Evolutionary conservation across 164 flowering plant genomes (phyloP), one percentile per base, ranked within the genome.

Genomic region (Magnolia changhungtana): DNA sequence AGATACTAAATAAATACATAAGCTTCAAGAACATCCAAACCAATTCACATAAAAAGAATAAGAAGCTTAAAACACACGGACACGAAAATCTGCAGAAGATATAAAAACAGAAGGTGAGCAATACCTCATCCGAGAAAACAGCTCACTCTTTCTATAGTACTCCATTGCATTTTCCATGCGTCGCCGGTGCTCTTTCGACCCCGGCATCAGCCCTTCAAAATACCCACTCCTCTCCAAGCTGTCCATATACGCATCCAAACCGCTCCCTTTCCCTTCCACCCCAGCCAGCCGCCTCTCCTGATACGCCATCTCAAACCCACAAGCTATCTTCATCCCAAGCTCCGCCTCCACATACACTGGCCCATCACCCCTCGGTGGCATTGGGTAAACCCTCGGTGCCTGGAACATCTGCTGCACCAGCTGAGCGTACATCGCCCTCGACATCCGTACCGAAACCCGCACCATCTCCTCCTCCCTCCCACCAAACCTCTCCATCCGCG

Each of bases 241-340:
- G 87, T 86, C 87, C 78, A 52, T 78, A 74, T 84, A 96, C 67
- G 84, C 92, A 29, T 89, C 90, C 97, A 96, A 92, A 2, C 90
- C 79, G 64, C 89, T 85, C 68, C 95, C 97, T 80, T 83, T 91
- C 79, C 90, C 97, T 69, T 90, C 96, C 66, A 69, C 80, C 18
- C 91, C 92, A 49, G 85, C 86, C 76, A 74, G 79, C 68, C 74
- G 78, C 81, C 92, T 86, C 78, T 75, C 82, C 81, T 91, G 97
- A 86, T 96, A 96, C 86, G 90, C 86, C 98, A 96, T 96, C 84
- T 96, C 99, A 27, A 96, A 90, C 79, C 99, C 99, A 78, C 98
- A 94, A 0, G 96, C 87, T 14, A 96, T 94, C 84, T 96, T 96
- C 99, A 96, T 90, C 76, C 98, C 98, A 82, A 96, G 55, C 64